Percentiles rank a stretch among this genome's conserved stretches.
Conservation (phyloP, 2,329 filamentous ascomycete species). For the Penicillium sp. region DNA sequence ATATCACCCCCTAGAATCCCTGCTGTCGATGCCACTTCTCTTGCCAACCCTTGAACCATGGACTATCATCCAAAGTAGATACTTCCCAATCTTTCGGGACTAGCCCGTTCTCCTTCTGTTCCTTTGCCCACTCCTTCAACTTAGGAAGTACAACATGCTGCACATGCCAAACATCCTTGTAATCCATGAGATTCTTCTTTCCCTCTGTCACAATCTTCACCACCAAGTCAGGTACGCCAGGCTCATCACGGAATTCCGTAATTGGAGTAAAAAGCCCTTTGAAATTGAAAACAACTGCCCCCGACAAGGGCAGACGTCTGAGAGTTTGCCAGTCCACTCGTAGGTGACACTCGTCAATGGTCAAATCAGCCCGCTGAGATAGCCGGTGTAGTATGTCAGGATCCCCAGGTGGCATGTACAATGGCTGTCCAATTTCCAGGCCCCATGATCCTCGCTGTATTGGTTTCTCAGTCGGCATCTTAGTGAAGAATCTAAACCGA, state of each 20-base stretch:
- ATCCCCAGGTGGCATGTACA: constrained; percentile 71
- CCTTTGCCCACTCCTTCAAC: constrained; percentile 61
- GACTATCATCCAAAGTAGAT: constrained; percentile 69
- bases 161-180: constrained; percentile 79
- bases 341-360: constrained; percentile 61
- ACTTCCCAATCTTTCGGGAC: constrained; percentile 63
- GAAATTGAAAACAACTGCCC: constrained; percentile 80
- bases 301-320: constrained; percentile 72
- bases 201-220: constrained; percentile 68
- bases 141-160: constrained; percentile 69
- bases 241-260: constrained; percentile 66
- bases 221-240: constrained; percentile 67
- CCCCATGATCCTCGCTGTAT: constrained; percentile 87
- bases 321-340: constrained; percentile 89
- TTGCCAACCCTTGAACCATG: constrained; percentile 74
- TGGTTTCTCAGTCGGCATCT: constrained; percentile 68
- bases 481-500: constrained; percentile 68
- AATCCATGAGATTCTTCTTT: constrained; percentile 69
- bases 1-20: constrained; percentile 49
- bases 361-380: constrained; percentile 57
- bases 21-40: constrained; percentile 68
- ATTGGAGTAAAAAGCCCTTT: constrained; percentile 80
- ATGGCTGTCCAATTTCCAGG: constrained; percentile 69
- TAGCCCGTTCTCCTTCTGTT: constrained; percentile 64
- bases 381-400: constrained; percentile 61